Evolutionary conservation across 202 grass and related monocot genomes (phyloP).

Genomic region (Brachypodium distachyon): DNA sequence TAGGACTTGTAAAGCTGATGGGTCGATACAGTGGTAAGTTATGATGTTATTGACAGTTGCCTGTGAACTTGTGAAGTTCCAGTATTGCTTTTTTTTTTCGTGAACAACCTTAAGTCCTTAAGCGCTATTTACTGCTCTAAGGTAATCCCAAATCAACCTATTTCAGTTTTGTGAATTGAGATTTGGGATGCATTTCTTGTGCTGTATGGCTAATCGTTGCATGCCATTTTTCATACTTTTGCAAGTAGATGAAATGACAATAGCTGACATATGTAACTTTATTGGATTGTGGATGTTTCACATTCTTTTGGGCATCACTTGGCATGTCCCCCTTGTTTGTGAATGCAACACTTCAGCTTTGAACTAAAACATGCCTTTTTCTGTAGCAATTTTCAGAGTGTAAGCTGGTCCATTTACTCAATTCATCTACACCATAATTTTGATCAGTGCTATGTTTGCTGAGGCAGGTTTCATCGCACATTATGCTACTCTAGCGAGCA

Average conservation of each 20-base stretch:
- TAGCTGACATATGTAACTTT: not conserved
- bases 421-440: not conserved
- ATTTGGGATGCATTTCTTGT: not conserved
- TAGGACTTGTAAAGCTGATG: conserved; percentile 95
- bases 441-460: not conserved
- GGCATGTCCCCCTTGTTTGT: not conserved
- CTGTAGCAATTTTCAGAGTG: not conserved
- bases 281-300: not conserved
- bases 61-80: not conserved
- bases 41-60: not conserved
- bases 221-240: not conserved
- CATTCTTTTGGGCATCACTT: not conserved
- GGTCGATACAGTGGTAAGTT: conserved; percentile 83
- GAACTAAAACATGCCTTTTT: not conserved
- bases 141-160: not conserved
- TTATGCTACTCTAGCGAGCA: conserved; percentile 94
- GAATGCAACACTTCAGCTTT: not conserved
- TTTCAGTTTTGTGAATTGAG: not conserved
- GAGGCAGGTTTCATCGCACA: conserved; percentile 88
- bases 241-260: not conserved
- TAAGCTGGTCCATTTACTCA: not conserved
- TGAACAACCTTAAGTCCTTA: not conserved
- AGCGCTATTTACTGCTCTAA: not conserved
- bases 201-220: not conserved
- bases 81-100: not conserved